Conservation (phyloP, 2,329 filamentous ascomycete species). For the Hymenoscyphus fraxineus region DNA sequence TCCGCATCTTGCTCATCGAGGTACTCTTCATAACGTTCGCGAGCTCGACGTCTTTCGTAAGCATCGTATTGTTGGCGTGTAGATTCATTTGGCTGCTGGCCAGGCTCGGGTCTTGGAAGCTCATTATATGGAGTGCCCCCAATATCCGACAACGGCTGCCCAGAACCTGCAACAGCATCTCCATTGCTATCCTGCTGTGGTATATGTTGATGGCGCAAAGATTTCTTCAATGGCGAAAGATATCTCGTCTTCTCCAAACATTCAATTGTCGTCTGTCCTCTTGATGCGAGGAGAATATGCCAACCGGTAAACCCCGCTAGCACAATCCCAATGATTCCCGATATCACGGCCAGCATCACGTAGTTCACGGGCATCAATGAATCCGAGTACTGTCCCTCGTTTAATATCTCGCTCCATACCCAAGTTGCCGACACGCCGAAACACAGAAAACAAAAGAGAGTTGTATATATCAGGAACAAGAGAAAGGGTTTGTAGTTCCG, state of each 20-base stretch:
- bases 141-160: conserved; percentile 68
- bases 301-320: conserved; percentile 85
- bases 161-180: conserved; percentile 49
- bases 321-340: conserved; percentile 87
- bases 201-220: conserved; percentile 61
- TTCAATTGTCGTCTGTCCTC: conserved; percentile 91
- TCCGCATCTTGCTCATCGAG: conserved; percentile 86
- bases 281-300: conserved; percentile 78
- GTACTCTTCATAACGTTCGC: conserved; percentile 71
- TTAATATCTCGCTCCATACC: conserved; percentile 80
- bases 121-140: conserved; percentile 16
- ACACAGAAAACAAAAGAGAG: conserved; percentile 76
- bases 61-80: conserved; percentile 40
- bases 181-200: conserved; percentile 47
- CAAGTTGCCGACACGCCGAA: conserved; percentile 76
- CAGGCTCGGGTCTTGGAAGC: conserved; percentile 7
- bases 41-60: conserved; percentile 60
- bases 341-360: conserved; percentile 79
- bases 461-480: conserved; percentile 86
- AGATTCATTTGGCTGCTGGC: conserved; percentile 20
- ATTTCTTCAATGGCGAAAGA: conserved; percentile 71
- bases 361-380: conserved; percentile 84
- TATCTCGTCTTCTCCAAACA: conserved; percentile 95
- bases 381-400: conserved; percentile 66
- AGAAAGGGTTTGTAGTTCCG: conserved; percentile 95